Base-by-base conservation (phyloP, 176 grass and related monocot species). In the Rhipidocladum racemiflorum region DNA sequence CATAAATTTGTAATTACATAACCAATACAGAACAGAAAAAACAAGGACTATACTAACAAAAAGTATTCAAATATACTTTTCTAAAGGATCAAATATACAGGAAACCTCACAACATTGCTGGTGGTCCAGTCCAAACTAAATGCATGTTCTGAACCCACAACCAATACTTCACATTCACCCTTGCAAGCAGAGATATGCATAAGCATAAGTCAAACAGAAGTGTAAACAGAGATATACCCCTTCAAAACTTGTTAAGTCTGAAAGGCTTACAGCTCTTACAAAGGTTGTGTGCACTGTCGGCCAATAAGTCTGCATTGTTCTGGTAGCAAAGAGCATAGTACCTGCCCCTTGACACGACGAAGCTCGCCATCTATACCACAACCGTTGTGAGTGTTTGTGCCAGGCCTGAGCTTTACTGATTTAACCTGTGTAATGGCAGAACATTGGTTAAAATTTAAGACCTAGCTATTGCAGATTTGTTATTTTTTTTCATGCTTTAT, bases 361-460 rank as follows among this genome's bases (percentile, higher is more conserved):
- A 92, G 67, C 61, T 92, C 83, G 2, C 90, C 90, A 16, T 92
- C 90, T 45, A 92, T 92, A 27, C 90, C 90, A 25, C 90, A 92
- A 48, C 90, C 86, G 27, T 53, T 62, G 27, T 88, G 73, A 21
- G 90, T 83, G 56, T 70, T 83, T 85, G 83, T 27, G 16, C 72
- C 90, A 44, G 85, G 59, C 61, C 64, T 92, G 46, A 88, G 57
- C 72, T 92, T 92, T 21, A 92, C 83, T 27, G 86, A 86, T 48
- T 88, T 88, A 36, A 92, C 90, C 90, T 88, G 72, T 63, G 78
- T 61, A 23, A 81, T 81, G 36, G 75, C 23, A 70, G 25, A 30
- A 21, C 12, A 28, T 4, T 35, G 23, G 35, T 72, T 55, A 45
- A 45, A 32, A 68, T 10, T 42, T 36, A 68, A 30, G 15, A 65